Evolutionary conservation across 139 green algal genomes (phyloP), one percentile per base, ranked within the genome.

Genomic region (Auxenochlorella protothecoides): DNA sequence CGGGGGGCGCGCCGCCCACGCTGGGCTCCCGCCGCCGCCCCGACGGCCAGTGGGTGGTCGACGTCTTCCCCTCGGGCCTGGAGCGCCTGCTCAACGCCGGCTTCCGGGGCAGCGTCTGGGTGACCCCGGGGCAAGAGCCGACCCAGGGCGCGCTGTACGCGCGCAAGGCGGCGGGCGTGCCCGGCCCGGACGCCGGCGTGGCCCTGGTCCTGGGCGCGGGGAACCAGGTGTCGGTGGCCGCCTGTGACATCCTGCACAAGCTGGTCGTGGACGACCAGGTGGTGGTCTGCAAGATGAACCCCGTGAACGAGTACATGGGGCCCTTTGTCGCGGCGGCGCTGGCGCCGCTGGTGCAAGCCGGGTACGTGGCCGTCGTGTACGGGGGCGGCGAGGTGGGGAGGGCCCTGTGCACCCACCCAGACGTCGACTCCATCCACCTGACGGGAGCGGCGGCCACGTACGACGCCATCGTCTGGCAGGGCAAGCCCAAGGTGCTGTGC

Each of bases 261-360:
- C 76, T 96, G 68, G 51, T 93, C 2, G 62, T 76, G 9, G 84
- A 91, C 3, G 80, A 91, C 56, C 74, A 83, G 53, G 85, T 91
- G 14, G 87, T 92, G 27, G 55, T 94, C 57, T 78, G 88, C 59
- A 94, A 94, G 80, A 87, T 92, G 77, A 91, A 94, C 76, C 89
- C 89, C 3, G 79, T 91, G 51, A 78, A 79, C 64, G 88, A 92
- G 57, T 89, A 85, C 73, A 64, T 87, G 11, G 88, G 88, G 8
- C 81, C 78, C 3, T 84, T 79, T 71, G 68, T 93, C 63, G 66
- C 74, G 53, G 57, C 68, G 15, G 80, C 79, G 0, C 86, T 92
- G 53, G 55, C 74, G 51, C 87, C 90, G 3, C 72, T 96, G 62
- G 80, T 91, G 51, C 72, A 89, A 3, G 56, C 59, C 3, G 87